These are phyloP conservation scores for Starmera pachycereana DNA, from an alignment of 805 yeast species.

Conservation along the genomic window DNA sequence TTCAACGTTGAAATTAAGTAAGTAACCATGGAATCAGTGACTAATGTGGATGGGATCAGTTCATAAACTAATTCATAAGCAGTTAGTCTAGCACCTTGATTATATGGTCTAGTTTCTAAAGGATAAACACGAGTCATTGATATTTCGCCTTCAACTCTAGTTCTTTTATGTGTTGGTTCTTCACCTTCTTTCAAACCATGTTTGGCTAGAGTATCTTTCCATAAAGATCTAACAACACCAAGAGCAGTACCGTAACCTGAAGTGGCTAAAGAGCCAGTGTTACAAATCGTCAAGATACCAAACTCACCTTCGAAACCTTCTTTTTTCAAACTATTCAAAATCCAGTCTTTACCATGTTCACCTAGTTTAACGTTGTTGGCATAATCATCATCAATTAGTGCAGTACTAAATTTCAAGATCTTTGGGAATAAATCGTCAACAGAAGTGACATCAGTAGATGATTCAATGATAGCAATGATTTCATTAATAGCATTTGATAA, in stretches of 20 bases:
- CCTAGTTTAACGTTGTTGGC: constrained; percentile 75
- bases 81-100: constrained; percentile 91
- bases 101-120: constrained; percentile 91
- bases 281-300: constrained; percentile 84
- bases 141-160: constrained; percentile 23
- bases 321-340: constrained; percentile 31
- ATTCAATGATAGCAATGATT: constrained; percentile 22
- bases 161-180: constrained; percentile 18
- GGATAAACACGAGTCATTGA: constrained; percentile 69
- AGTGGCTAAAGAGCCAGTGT: constrained; percentile 94
- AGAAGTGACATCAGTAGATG: constrained; percentile 14
- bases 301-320: constrained; percentile 54
- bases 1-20: constrained; percentile 45
- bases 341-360: constrained; percentile 66
- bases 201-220: constrained; percentile 25
- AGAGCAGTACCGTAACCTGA: constrained; percentile 97
- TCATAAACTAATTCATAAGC: constrained; percentile 86
- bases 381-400: constrained; percentile 65
- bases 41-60: constrained; percentile 74
- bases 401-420: constrained; percentile 36
- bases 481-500: constrained; percentile 55
- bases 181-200: constrained; percentile 5
- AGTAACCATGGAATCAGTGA: constrained; percentile 89
- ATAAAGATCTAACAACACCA: constrained; percentile 77
- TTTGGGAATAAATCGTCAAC: constrained; percentile 20